Evolutionary conservation across 164 flowering plant genomes (phyloP).

Genomic region (Malania oleifera): DNA sequence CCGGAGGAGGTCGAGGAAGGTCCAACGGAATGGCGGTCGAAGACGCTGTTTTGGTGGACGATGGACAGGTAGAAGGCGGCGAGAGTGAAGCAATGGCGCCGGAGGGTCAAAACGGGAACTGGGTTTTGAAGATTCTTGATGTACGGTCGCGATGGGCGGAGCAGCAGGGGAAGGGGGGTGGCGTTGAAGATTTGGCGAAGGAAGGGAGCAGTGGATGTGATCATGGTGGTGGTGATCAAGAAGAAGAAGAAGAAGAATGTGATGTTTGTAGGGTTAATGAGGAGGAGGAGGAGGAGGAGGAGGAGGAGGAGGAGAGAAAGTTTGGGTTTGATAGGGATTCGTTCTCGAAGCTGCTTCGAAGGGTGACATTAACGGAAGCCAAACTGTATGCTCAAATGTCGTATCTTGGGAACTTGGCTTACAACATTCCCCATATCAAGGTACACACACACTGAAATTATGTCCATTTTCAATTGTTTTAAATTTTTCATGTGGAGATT

Average conservation of each 20-base stretch:
- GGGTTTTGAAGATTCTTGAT: conserved; percentile 75
- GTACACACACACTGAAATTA: conserved; percentile 24
- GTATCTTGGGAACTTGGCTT: conserved; percentile 78
- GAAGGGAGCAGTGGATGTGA: conserved; percentile 9
- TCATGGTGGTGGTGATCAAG: not conserved
- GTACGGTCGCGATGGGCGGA: conserved; percentile 46
- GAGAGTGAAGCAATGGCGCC: not conserved
- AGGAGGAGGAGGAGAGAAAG: conserved; percentile 30
- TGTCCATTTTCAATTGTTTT: not conserved
- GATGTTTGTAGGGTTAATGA: not conserved
- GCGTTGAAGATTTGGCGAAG: conserved; percentile 4
- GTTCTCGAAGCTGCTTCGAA: conserved; percentile 66
- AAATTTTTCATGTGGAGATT: not conserved
- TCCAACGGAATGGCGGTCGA: conserved; percentile 32
- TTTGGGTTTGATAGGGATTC: conserved; percentile 53
- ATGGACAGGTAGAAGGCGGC: conserved; percentile 15
- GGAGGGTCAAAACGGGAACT: conserved; percentile 35
- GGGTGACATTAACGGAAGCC: conserved; percentile 73
- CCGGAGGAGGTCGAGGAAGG: conserved; percentile 18
- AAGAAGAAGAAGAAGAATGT: not conserved
- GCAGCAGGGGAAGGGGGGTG: conserved; percentile 11
- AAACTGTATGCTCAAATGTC: conserved; percentile 76
- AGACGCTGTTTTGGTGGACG: conserved; percentile 43
- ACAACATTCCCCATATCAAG: conserved; percentile 74
- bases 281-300: conserved; percentile 24